These are phyloP conservation scores for Sarcomyxa edulis DNA, from an alignment of 768 basidiomycete species.

Conservation along the genomic window DNA sequence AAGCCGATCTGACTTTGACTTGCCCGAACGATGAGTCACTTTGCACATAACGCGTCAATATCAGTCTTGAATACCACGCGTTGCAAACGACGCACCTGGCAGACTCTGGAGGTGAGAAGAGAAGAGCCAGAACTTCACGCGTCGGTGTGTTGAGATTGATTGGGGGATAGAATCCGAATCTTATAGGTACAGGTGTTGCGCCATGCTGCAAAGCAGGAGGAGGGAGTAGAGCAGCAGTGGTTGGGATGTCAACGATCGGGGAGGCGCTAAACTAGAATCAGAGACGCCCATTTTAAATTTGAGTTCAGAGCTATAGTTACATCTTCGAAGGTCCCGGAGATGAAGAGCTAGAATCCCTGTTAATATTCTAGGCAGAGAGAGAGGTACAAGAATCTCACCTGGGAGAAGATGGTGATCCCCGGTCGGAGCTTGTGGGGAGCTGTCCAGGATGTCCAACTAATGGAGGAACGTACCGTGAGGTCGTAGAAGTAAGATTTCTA, in stretches of 20 bases:
- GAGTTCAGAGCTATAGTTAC: constrained; percentile 15
- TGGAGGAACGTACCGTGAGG: constrained; percentile 37
- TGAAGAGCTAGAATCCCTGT: constrained; percentile 21
- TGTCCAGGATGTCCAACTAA: constrained; percentile 4
- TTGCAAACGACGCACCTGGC: constrained; percentile 30
- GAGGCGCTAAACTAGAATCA: constrained; percentile 21
- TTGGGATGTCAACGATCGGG: constrained; percentile 23
- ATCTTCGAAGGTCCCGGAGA: constrained; percentile 33
- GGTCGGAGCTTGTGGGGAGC: constrained; percentile 1
- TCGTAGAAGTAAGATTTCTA: constrained; percentile 50
- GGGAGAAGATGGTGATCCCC: constrained; percentile 18
- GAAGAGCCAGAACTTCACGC: constrained; percentile 61
- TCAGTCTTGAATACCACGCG: constrained; percentile 11
- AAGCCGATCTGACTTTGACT: constrained; percentile 37
- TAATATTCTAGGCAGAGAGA: constrained; percentile 13
- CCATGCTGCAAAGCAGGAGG: constrained; percentile 19
- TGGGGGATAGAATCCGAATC: constrained; percentile 45
- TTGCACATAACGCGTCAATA: constrained; percentile 5
- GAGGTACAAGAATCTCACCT: constrained; percentile 10
- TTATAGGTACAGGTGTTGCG: constrained; percentile 40
- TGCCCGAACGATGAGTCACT: constrained; percentile 20
- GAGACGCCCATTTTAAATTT: constrained; percentile 13
- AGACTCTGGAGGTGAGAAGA: constrained; percentile 72
- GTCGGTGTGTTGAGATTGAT: constrained; percentile 58
- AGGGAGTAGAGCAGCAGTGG: constrained; percentile 14